These are phyloP conservation scores for Sambucus nigra DNA, from an alignment of 129 eudicot species.

Conservation along the genomic window DNA sequence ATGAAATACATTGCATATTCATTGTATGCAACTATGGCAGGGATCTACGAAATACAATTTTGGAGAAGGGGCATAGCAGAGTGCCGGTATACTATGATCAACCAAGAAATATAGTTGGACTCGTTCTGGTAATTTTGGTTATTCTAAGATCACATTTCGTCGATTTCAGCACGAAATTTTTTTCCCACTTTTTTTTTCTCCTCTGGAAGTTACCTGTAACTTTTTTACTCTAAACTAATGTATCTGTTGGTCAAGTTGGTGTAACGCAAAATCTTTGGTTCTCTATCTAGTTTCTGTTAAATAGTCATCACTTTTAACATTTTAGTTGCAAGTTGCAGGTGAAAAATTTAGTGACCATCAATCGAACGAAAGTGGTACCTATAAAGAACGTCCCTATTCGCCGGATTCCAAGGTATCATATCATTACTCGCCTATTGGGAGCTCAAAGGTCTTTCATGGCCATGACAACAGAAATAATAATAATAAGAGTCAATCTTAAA, in stretches of 20 bases:
- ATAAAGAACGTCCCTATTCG: slow-evolving; percentile 42
- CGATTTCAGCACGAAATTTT: no score
- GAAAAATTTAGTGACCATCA: slow-evolving; percentile 42
- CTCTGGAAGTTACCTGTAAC: no score
- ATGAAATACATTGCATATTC: background rate
- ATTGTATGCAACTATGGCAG: slow-evolving; percentile 13
- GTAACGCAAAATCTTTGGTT: background rate
- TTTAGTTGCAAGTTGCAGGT: slow-evolving; percentile 24
- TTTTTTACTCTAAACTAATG: no score
- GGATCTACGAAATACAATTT: slow-evolving; percentile 44
- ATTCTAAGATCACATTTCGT: no score
- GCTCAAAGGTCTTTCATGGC: background rate
- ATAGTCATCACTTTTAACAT: background rate
- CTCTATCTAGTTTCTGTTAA: background rate
- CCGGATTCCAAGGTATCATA: slow-evolving; percentile 39
- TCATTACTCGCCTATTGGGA: background rate
- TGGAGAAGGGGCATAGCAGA: slow-evolving; percentile 78
- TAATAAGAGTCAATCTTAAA: background rate
- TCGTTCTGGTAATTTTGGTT: slow-evolving; percentile 42
- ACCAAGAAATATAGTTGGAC: slow-evolving; percentile 65
- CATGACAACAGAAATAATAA: background rate
- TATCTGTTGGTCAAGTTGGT: background rate
- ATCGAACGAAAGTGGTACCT: slow-evolving; percentile 34
- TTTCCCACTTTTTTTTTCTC: no score
- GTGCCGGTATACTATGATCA: slow-evolving; percentile 81